A percentile compares a stretch with the other conserved stretches of the same genome.
Evolutionary conservation across 768 basidiomycete species (phyloP).

Genomic region (Trametes villosa): DNA sequence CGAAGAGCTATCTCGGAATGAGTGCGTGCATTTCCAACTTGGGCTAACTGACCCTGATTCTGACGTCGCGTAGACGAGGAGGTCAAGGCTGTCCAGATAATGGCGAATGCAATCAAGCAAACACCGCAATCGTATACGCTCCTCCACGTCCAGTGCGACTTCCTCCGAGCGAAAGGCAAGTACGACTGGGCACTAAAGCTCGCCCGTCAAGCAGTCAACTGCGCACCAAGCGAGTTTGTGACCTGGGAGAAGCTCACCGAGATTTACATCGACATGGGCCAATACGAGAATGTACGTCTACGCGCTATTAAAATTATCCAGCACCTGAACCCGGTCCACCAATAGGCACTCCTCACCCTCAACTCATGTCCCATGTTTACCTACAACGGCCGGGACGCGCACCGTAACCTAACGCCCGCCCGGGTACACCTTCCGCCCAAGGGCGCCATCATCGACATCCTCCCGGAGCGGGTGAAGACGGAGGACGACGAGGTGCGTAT

Average conservation of each 20-base stretch:
- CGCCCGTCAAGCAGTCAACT: conserved; percentile 94
- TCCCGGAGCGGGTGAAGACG: conserved; percentile 81
- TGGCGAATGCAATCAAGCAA: conserved; percentile 78
- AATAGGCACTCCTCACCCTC: conserved; percentile 80
- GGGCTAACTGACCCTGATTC: background rate
- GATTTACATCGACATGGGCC: conserved; percentile 86
- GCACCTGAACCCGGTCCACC: background rate
- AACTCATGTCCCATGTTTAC: conserved; percentile 99
- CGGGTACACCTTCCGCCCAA: conserved; percentile 87
- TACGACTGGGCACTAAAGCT: conserved; percentile 89
- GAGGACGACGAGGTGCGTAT: conserved; percentile 80
- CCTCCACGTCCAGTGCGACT: conserved; percentile 93
- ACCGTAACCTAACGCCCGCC: conserved; percentile 79
- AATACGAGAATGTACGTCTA: conserved; percentile 69
- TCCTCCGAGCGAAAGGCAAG: conserved; percentile 84
- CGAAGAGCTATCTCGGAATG: conserved; percentile 94
- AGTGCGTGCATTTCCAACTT: conserved; percentile 59
- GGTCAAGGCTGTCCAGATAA: conserved; percentile 96
- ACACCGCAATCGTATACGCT: conserved; percentile 94
- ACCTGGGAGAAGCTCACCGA: conserved; percentile 99
- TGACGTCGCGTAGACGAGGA: conserved; percentile 75
- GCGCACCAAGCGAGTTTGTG: conserved; percentile 97
- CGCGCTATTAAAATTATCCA: background rate
- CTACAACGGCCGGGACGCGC: conserved; percentile 93
- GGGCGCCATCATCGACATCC: conserved; percentile 83